Evolutionary conservation across 2,329 filamentous ascomycete species (phyloP), one percentile per base, ranked within the genome.

Genomic region (Emmonsiellopsis sp.): DNA sequence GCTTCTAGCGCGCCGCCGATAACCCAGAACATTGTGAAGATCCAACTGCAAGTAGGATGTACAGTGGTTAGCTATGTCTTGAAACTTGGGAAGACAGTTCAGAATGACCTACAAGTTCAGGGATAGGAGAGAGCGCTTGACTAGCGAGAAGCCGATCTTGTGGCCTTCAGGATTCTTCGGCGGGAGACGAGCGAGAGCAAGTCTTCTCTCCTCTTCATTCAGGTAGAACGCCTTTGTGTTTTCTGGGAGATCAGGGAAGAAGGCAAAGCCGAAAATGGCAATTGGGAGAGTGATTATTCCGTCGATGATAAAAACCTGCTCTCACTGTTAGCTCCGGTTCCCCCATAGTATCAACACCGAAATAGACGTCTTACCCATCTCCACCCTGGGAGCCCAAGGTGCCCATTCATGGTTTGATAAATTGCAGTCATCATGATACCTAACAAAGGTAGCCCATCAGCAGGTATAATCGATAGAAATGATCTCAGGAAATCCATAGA

Each of bases 1-100:
- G 82, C 84, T 64, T 88, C 85, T 0, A 82, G 83, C 62, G 87
- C 83, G 32, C 84, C 83, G 0, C 83, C 84, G 42, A 88, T 81
- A 57, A 85, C 78, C 65, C 65, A 68, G 5, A 68, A 55, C 13
- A 66, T 58, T 14, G 65, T 62, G 37, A 68, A 68, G 5, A 85
- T 78, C 65, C 64, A 68, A 5, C 67, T 55, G 13, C 65, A 58
- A 21, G n/a, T 17, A 17, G 17, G 17, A 17, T 17, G 17, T 17
- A 44, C 3, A 44, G 21, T 14, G 21, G n/a, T 44, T 31, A 44
- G n/a, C 42, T 14, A 65, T 61, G 39, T 17, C 17, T 17, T 17
- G 17, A 17, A 17, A 17, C 17, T 17, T 17, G 17, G 17, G 17
- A 17, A 17, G 17, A 17, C 2, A 17, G 17, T 17, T 17, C 17